Base-by-base conservation (phyloP, 2,329 filamentous ascomycete genomes). In the Aspergillus sp. region DNA sequence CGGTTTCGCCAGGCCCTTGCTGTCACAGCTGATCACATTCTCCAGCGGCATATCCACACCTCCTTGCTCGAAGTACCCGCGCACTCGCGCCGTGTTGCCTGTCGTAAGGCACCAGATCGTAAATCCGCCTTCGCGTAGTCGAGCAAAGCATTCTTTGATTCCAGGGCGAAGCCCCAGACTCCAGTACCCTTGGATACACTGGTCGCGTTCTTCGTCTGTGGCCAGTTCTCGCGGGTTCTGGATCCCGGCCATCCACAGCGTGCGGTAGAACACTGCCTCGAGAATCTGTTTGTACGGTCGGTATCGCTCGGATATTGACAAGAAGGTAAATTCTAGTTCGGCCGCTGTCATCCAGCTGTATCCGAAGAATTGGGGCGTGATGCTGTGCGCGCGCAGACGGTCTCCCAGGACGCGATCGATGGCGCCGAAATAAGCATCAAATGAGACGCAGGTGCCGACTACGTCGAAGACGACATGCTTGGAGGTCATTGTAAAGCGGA, bases 31-130 rank as follows among this genome's bases (percentile, higher is more conserved):
- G 19, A 84, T 67, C 23, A 86, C 73, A 55, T 83, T 81, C 63
- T 81, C 80, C 1, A 64, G 53, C 0, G 81, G 80, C 72, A 85
- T 79, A 2, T 80, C 75, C 11, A 85, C 71, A 0, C 78, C 79
- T 0, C 71, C 79, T 1, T 72, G 69, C n/a, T 72, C 64, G 59
- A 86, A 84, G 60, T 85, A 86, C 0, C 80, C 82, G 7, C 71
- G 65, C 3, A 85, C 82, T 6, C 82, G 70, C 48, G 74, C 68
- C 3, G 73, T 65, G 63, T 85, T 82, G 1, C 79, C 83, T 0
- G 80, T 79, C 0, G 82, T 84, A 24, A 85, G 73, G 33, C 75
- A 79, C 82, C 82, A 85, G 4, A 84, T 76, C 0, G 78, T 80
- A 59, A 83, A 84, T 0, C 82, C 79, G 0, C 68, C 73, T 0